Base-by-base conservation (phyloP, 306 rosid species). In the Ormosia semicastrata region DNA sequence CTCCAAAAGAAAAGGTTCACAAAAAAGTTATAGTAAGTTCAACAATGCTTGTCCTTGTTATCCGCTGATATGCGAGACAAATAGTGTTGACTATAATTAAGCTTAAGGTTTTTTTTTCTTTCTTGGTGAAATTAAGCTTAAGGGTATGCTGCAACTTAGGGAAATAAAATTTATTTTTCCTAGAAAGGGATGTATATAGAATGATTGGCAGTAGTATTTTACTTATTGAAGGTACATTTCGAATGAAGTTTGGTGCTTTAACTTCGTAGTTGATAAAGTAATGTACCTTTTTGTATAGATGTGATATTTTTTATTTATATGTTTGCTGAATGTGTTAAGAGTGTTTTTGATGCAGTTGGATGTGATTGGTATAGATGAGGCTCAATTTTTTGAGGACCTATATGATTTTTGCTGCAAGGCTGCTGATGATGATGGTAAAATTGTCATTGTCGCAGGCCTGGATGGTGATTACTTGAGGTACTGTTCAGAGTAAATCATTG, bases 391-490 rank as follows among this genome's bases (percentile, higher is more conserved):
- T 3, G 91, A 81, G 6, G 99, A 93, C 79, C 89, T 93, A 2
- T 95, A 93, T 73, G 98, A 95, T 46, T 88, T 86, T 66, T 93
- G 97, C 88, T 89, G 90, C 86, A 85, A 71, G 66, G 99, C 90
- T 72, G 97, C 98, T 72, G 99, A 96, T 80, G 88, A 44, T 24
- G 99, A 96, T 66, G 97, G 98, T 46, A 96, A 96, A 81, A 92
- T 73, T 49, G 86, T 96, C 14, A 81, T 96, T 66, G 87, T 91
- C 73, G 98, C 97, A 4, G 99, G 98, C 57, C 83, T 96, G 7
- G 97, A 92, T 82, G 99, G 98, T 49, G 99, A 96, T 88, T 93
- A 92, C 87, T 66, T 91, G 59, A 89, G 98, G 97, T 93, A 77
- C 7, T 34, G 8, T 56, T 62, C 41, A 12, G 1, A 58, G 9